Base-by-base conservation (phyloP, 805 yeast species). In the Candida coleopterorum region DNA sequence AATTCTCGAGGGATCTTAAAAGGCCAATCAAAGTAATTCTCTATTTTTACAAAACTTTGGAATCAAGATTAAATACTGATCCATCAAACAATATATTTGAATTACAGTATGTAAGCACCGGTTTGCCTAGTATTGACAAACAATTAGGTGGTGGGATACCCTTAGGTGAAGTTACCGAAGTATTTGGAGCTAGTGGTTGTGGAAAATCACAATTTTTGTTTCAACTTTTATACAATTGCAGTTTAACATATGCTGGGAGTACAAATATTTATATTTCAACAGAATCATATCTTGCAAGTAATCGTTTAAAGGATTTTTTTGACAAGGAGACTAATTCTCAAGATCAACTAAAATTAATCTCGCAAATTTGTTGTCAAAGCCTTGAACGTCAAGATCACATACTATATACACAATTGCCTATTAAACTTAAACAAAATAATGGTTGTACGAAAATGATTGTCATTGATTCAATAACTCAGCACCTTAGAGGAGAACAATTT, bases 401-500 rank as follows among this genome's bases (percentile, higher is more conserved):
- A 9, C 42, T 85, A 2, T 70, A 66, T 42, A 79, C 81, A 16
- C 93, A 84, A 49, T 60, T 88, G 4, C 94, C 93, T 0, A 59
- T 68, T 2, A 42, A 45, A 29, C 57, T 84, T 20, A 40, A 45
- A 6, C 43, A 35, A 22, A 52, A 60, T 22, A 43, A 53, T 9
- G 56, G 59, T 1, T 46, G 51, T 6, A 64, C 81, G 2, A 80
- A 74, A 29, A 50, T 83, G 20, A 65, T 90, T 0, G 70, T 87
- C 1, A 66, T 89, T 8, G 97, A 90, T 56, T 84, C 95, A 23
- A 75, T 89, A 4, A 79, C 90, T 0, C 95, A 86, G 50, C 95
- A 84, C 55, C 55, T 88, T 22, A 63, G 94, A 39, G 79, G 79
- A 1, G 86, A 80, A 44, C 58, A 50, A 18, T 39, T 47, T 3